These are phyloP conservation scores for Urtica urens DNA, from an alignment of 306 rosid genomes.

Conservation along the genomic window DNA sequence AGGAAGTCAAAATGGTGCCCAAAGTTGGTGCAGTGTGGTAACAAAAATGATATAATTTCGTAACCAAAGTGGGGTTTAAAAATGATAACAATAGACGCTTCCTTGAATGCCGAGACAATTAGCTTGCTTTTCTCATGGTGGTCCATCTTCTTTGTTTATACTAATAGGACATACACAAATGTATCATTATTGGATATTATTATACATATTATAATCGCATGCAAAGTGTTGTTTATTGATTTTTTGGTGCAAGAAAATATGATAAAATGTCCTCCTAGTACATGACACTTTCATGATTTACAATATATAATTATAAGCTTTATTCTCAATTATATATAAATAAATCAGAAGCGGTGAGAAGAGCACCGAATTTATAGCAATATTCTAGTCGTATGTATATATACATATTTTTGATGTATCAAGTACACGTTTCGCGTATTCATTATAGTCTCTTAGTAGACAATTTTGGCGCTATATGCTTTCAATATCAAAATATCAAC, in stretches of 20 bases:
- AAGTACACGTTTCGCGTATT: background rate
- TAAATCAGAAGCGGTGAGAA: no score
- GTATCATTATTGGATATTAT: no score
- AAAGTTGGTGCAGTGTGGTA: background rate
- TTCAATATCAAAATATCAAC: background rate
- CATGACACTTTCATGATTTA: background rate
- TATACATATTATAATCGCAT: no score
- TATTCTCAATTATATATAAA: no score
- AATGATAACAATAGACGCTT: constrained; percentile 29
- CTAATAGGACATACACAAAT: background rate
- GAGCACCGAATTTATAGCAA: no score
- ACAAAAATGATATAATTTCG: background rate
- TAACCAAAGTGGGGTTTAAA: constrained; percentile 9
- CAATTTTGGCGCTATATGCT: constrained; percentile 3
- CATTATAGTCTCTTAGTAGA: no score
- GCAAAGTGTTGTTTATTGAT: no score
- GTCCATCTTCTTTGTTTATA: background rate
- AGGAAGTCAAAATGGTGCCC: constrained; percentile 8
- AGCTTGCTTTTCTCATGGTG: background rate
- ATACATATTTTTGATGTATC: no score
- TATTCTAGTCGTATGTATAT: no score
- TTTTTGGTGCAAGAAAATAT: constrained; percentile 8
- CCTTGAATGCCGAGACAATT: constrained; percentile 2
- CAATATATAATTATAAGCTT: no score
- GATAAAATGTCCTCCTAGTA: background rate